Percentiles rank a stretch among this genome's conserved stretches.
Evolutionary conservation across 352 stramenopile species (phyloP).

Genomic region (Hyaloperonospora brassicae): DNA sequence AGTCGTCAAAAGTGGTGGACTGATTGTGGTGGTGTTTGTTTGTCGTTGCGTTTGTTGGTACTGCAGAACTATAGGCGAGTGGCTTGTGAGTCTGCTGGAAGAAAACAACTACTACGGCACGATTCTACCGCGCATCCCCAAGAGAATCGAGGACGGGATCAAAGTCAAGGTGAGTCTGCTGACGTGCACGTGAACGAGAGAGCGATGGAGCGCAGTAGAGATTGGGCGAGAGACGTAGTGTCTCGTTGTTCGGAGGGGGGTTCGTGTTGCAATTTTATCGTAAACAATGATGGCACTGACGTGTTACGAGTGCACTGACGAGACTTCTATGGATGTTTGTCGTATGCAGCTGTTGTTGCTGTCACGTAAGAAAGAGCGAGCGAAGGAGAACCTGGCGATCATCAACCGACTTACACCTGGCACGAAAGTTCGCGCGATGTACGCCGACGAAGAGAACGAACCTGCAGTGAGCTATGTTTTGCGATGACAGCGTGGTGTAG

Average conservation of each 20-base stretch:
- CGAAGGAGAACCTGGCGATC: conserved; percentile 54
- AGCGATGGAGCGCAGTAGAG: background rate
- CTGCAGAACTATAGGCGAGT: conserved; percentile 89
- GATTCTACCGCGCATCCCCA: conserved; percentile 92
- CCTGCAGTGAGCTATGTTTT: conserved; percentile 39
- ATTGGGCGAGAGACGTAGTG: conserved; percentile 7
- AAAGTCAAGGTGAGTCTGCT: conserved; percentile 85
- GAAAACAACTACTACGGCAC: conserved; percentile 96
- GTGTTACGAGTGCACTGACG: conserved; percentile 2
- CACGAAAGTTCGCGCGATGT: conserved; percentile 90
- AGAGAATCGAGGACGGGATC: conserved; percentile 93
- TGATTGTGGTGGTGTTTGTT: conserved; percentile 2
- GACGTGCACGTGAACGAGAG: conserved; percentile 1
- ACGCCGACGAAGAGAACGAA: conserved; percentile 94
- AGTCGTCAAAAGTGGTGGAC: conserved; percentile 4
- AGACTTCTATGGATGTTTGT: background rate
- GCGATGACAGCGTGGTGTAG: background rate
- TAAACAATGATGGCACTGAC: background rate
- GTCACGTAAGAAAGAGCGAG: conserved; percentile 55
- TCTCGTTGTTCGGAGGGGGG: conserved; percentile 20
- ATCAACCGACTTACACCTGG: conserved; percentile 78
- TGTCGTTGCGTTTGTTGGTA: background rate
- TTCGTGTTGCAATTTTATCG: conserved; percentile 10
- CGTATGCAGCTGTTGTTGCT: conserved; percentile 65
- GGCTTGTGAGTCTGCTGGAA: conserved; percentile 84